Percentiles rank a stretch among this genome's conserved stretches.
phyloP scores from a whole-genome alignment of 2,329 filamentous ascomycete genomes.

The Paecilomyces niveus region DNA sequence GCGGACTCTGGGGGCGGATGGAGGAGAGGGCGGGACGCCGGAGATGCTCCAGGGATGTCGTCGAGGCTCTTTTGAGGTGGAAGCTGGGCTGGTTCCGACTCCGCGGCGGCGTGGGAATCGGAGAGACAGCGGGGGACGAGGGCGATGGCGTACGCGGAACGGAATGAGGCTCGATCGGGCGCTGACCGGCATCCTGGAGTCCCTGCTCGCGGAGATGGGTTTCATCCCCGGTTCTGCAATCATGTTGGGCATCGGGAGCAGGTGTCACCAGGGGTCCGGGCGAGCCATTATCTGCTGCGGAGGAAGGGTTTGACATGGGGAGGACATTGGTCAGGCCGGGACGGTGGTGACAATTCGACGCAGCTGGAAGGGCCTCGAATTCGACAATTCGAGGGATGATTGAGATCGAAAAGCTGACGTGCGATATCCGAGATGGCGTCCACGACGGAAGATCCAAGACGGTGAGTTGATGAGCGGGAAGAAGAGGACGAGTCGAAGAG shows the following conservation, averaged over 20 bases:
- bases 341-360: slow-evolving; percentile 7
- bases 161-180: slow-evolving; percentile 4
- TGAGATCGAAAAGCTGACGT: not conserved
- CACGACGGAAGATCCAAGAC: not conserved
- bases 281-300: slow-evolving; percentile 34
- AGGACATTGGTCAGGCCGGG: slow-evolving; percentile 41
- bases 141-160: not conserved
- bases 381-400: not conserved
- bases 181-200: slow-evolving; percentile 27
- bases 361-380: not conserved
- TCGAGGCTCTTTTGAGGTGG: slow-evolving; percentile 8
- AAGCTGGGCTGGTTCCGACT: not conserved
- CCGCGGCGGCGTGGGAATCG: not conserved
- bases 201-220: slow-evolving; percentile 22
- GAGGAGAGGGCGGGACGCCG: slow-evolving; percentile 1
- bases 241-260: slow-evolving; percentile 32
- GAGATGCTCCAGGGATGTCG: slow-evolving; percentile 3
- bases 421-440: not conserved
- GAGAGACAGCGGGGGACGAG: not conserved
- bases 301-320: slow-evolving; percentile 44
- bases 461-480: not conserved
- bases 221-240: slow-evolving; percentile 24
- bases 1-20: slow-evolving; percentile 34
- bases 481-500: not conserved
- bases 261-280: slow-evolving; percentile 40